Conservation (phyloP, 805 yeast genomes). For the Candida namnaoensis region DNA sequence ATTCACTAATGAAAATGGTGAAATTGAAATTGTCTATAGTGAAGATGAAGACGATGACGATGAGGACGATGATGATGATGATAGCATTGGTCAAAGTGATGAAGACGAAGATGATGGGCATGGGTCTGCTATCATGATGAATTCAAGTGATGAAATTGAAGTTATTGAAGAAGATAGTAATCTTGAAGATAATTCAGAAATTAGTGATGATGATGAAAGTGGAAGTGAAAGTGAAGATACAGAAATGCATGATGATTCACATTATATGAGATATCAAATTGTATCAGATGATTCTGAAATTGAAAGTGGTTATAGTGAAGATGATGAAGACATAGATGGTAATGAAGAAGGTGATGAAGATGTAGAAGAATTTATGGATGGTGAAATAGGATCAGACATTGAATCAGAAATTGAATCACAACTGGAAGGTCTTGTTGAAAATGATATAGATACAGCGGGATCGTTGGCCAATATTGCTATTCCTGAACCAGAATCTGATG, state of each 20-base stretch:
- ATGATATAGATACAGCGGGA: too few relatives aligned
- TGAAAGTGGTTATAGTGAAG: not conserved
- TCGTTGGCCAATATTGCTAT: not conserved
- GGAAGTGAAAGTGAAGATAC: slow-evolving; percentile 1
- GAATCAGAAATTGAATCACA: not conserved
- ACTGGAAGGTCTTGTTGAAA: too few relatives aligned
- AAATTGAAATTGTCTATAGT: slow-evolving; percentile 21
- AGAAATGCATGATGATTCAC: not conserved
- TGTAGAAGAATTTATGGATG: slow-evolving; percentile 1
- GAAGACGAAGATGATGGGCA: slow-evolving; percentile 15
- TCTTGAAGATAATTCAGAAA: slow-evolving; percentile 15
- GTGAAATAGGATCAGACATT: not conserved
- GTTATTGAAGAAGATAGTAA: slow-evolving; percentile 8
- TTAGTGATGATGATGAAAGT: not conserved
- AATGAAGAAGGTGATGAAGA: slow-evolving; percentile 7
- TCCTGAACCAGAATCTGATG: slow-evolving; percentile 9
- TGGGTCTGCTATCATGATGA: not conserved
- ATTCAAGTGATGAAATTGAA: slow-evolving; percentile 20
- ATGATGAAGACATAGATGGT: not conserved
- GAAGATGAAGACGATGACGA: slow-evolving; percentile 23
- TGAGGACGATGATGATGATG: slow-evolving; percentile 22
- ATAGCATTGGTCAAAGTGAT: slow-evolving; percentile 16
- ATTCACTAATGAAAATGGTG: slow-evolving; percentile 18
- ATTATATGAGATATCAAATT: not conserved
- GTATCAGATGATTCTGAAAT: not conserved